These are phyloP conservation scores for Brassica napus DNA, from an alignment of 345 rosid species.

Conservation along the genomic window DNA sequence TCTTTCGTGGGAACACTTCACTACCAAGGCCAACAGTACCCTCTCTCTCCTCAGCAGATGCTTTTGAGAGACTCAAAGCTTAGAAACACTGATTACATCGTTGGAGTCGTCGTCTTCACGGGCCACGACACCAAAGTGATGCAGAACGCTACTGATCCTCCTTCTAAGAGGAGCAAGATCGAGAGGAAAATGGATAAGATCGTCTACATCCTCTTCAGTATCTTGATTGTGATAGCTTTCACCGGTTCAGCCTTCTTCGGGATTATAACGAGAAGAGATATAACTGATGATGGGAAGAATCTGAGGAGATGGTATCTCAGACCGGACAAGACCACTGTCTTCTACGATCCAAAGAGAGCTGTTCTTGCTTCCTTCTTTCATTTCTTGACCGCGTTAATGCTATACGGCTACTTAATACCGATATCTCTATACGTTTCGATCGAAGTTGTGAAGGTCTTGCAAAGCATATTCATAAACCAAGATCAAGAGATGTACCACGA, in stretches of 20 bases:
- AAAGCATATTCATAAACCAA: constrained; percentile 84
- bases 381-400: constrained; percentile 86
- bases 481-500: constrained; percentile 71
- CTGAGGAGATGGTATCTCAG: constrained; percentile 78
- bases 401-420: constrained; percentile 90
- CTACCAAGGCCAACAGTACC: constrained; percentile 37
- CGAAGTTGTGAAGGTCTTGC: constrained; percentile 87
- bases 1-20: constrained; percentile 74
- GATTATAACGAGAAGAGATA: constrained; percentile 57
- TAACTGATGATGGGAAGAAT: constrained; percentile 45
- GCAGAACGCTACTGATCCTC: constrained; percentile 87
- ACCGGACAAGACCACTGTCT: constrained; percentile 59
- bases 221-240: constrained; percentile 64
- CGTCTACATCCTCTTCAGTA: constrained; percentile 71
- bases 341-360: constrained; percentile 61
- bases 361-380: constrained; percentile 69
- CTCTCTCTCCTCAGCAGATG: constrained; percentile 72
- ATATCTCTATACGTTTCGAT: constrained; percentile 85
- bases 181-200: constrained; percentile 94
- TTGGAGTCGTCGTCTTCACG: constrained; percentile 81
- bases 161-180: constrained; percentile 87
- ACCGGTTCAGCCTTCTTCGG: constrained; percentile 72
- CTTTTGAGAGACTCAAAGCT: constrained; percentile 89
- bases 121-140: constrained; percentile 96
- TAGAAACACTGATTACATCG: constrained; percentile 61